Conservation (phyloP, 2,329 filamentous ascomycete species). For the Falciphora oryzae region DNA sequence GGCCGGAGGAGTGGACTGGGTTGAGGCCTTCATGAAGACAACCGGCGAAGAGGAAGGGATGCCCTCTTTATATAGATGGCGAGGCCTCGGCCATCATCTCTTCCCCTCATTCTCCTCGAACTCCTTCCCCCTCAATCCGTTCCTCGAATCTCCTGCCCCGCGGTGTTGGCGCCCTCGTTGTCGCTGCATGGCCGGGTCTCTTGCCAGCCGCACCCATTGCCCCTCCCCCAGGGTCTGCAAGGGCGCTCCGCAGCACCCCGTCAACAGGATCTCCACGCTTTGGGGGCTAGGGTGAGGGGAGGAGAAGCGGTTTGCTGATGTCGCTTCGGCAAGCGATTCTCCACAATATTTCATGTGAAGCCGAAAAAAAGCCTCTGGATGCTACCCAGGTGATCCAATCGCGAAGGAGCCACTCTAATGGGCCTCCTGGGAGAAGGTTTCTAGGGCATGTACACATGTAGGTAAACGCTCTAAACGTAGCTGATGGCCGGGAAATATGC, state of each 20-base stretch:
- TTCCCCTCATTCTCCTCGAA: not conserved
- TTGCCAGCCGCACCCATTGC: not conserved
- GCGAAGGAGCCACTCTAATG: not conserved
- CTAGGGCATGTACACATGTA: not conserved
- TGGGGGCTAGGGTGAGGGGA: not conserved
- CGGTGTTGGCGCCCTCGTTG: not conserved
- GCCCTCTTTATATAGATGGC: not conserved
- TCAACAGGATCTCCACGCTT: not conserved
- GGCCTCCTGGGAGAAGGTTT: not conserved
- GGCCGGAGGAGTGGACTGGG: not conserved
- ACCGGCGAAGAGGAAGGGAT: not conserved
- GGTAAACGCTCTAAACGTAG: not conserved
- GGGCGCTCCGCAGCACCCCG: not conserved
- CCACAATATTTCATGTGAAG: conserved; percentile 1
- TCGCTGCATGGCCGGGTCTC: not conserved
- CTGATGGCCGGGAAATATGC: not conserved
- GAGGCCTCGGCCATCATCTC: not conserved
- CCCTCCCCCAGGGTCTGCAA: not conserved
- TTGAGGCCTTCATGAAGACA: not conserved
- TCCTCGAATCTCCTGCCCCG: not conserved
- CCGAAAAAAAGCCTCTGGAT: not conserved
- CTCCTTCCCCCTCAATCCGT: not conserved
- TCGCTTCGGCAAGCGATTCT: not conserved
- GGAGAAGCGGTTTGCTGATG: not conserved
- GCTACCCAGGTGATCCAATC: not conserved